Conservation (phyloP, 495 filamentous ascomycete genomes). For the Podospora tetraspora region DNA sequence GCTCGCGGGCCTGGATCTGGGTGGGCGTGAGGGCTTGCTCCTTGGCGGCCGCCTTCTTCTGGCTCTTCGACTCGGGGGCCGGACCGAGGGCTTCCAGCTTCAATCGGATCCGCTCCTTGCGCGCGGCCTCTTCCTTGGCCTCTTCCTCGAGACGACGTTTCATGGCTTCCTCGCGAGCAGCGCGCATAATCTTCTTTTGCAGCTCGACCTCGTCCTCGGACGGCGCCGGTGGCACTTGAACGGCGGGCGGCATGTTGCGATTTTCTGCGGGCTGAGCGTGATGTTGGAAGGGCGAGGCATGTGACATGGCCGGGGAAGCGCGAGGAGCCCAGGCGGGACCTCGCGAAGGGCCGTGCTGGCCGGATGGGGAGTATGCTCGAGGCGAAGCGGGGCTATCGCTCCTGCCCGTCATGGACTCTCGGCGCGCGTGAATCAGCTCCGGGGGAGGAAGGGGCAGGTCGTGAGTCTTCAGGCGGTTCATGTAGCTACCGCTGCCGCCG, state of each 20-base stretch:
- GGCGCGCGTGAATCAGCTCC: constrained; percentile 40
- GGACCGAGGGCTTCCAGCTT: constrained; percentile 77
- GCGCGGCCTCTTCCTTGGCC: constrained; percentile 70
- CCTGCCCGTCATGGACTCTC: constrained; percentile 41
- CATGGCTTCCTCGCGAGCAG: constrained; percentile 68
- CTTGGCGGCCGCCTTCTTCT: constrained; percentile 42
- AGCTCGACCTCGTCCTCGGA: constrained; percentile 57
- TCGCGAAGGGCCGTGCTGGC: constrained; percentile 25
- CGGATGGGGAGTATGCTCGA: constrained; percentile 39
- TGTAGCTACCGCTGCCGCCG: constrained; percentile 73
- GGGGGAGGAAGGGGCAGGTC: constrained; percentile 42
- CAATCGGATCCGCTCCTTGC: constrained; percentile 72
- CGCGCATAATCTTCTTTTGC: constrained; percentile 83
- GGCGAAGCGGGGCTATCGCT: constrained; percentile 46
- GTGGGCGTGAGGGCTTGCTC: constrained; percentile 35
- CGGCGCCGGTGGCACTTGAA: constrained; percentile 26
- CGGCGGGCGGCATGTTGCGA: constrained; percentile 27
- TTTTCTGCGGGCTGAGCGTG: constrained; percentile 29
- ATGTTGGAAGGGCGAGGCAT: constrained; percentile 42
- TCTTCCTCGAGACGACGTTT: constrained; percentile 78
- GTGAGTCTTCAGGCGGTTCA: constrained; percentile 42
- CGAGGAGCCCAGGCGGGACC: constrained; percentile 46
- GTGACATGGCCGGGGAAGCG: constrained; percentile 43
- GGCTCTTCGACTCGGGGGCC: constrained; percentile 56
- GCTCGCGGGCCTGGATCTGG: constrained; percentile 35